Percentiles rank a stretch among this genome's conserved stretches.
These are phyloP conservation scores for Lactarius hatsudake DNA, from an alignment of 768 basidiomycete species.

Conservation along the genomic window DNA sequence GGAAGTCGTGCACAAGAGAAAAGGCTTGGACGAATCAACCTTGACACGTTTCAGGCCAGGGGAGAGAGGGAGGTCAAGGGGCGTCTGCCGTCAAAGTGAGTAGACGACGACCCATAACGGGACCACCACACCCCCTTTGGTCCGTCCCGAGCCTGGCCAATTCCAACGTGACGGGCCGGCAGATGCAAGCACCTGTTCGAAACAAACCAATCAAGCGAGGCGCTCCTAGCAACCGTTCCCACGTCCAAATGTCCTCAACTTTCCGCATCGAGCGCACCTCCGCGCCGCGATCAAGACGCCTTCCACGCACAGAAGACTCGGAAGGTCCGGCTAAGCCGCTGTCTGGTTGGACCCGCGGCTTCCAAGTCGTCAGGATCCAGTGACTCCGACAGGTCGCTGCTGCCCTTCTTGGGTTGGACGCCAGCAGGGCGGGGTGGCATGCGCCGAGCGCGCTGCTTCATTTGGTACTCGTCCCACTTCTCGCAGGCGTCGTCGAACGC, in stretches of 20 bases:
- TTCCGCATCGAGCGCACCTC: neutral
- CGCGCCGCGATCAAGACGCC: constrained; percentile 30
- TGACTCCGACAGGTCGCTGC: constrained; percentile 3
- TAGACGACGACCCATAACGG: constrained; percentile 3
- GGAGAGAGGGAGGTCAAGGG: neutral
- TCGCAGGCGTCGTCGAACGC: constrained; percentile 56
- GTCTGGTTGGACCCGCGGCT: constrained; percentile 24
- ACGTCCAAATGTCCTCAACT: neutral
- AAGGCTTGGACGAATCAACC: neutral
- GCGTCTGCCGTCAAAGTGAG: constrained; percentile 6
- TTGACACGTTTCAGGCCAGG: constrained; percentile 15
- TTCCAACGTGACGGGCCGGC: neutral
- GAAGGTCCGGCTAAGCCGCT: constrained; percentile 50
- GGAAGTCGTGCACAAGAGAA: neutral
- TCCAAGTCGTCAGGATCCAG: constrained; percentile 3
- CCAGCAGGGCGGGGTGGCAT: constrained; percentile 2
- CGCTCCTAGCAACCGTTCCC: constrained; percentile 23
- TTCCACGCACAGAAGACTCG: constrained; percentile 62
- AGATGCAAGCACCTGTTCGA: neutral
- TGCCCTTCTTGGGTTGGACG: constrained; percentile 5
- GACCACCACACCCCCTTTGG: constrained; percentile 7
- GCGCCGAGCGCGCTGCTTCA: constrained; percentile 33
- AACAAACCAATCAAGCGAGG: neutral
- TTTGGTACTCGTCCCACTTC: constrained; percentile 53
- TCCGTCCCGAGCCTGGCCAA: neutral